phyloP scores from a whole-genome alignment of 139 green algal species.

The Volvox reticuliferus region DNA sequence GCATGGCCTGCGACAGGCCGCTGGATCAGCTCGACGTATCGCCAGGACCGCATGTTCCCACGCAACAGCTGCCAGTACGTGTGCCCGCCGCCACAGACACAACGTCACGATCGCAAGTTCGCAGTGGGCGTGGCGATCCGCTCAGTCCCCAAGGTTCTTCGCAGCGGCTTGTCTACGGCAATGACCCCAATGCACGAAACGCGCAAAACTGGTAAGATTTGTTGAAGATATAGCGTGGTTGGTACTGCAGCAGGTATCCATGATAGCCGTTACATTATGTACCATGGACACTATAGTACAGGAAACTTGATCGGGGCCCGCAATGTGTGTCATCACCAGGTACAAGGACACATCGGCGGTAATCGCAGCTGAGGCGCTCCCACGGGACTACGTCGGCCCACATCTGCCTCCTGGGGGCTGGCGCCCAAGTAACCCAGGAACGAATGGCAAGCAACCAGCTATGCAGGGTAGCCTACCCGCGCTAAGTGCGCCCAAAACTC shows the following conservation, averaged over 20 bases:
- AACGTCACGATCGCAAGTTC: neutral
- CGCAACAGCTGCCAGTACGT: constrained; percentile 45
- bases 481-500: neutral
- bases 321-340: constrained; percentile 12
- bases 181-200: constrained; percentile 38
- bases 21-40: constrained; percentile 64
- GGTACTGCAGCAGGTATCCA: neutral
- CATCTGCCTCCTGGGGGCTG: constrained; percentile 71
- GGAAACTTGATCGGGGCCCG: no score
- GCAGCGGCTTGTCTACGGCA: neutral
- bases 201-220: constrained; percentile 53
- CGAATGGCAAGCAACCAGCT: neutral
- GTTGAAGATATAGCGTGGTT: neutral
- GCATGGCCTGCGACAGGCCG: constrained; percentile 74
- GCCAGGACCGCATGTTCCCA: constrained; percentile 65
- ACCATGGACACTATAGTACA: neutral
- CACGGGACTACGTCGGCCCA: constrained; percentile 62
- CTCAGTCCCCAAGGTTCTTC: constrained; percentile 44
- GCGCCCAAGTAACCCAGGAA: constrained; percentile 47
- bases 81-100: neutral
- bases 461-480: neutral
- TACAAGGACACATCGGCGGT: constrained; percentile 54
- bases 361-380: constrained; percentile 55
- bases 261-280: neutral
- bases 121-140: constrained; percentile 26